A percentile compares a stretch with the other conserved stretches of the same genome.
Evolutionary conservation across 1,284 basidiomycete genomes (phyloP).

Genomic region (Papiliotrema nemorosa): DNA sequence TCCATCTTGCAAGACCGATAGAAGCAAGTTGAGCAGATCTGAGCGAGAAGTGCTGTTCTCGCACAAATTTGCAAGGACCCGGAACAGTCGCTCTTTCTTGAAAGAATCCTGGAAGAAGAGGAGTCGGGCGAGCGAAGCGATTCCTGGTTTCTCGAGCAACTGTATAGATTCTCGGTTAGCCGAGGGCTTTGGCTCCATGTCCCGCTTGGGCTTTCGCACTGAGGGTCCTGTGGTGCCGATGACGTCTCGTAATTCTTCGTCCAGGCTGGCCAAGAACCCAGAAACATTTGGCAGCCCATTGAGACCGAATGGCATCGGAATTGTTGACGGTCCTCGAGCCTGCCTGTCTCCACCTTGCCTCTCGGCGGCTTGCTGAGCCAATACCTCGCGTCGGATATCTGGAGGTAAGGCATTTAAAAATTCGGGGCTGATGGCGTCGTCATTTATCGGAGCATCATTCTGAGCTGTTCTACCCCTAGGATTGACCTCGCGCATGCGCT

Average conservation of each 20-base stretch:
- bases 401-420: constrained; percentile 95
- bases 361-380: constrained; percentile 88
- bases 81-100: constrained; percentile 78
- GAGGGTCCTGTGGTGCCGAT: constrained; percentile 4
- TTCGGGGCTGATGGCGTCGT: constrained; percentile 84
- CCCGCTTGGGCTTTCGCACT: background rate
- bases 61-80: constrained; percentile 89
- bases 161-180: constrained; percentile 82
- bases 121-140: constrained; percentile 85
- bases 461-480: constrained; percentile 61
- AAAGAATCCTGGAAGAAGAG: constrained; percentile 95
- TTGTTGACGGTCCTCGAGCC: too few species aligned
- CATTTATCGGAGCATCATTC: constrained; percentile 50
- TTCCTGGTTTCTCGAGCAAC: constrained; percentile 84
- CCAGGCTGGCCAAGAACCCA: constrained; percentile 54
- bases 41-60: constrained; percentile 89
- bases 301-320: too few species aligned
- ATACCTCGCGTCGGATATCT: constrained; percentile 92
- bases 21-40: constrained; percentile 87
- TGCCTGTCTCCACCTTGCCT: constrained; percentile 36
- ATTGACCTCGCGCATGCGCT: constrained; percentile 78
- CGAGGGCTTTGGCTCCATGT: constrained; percentile 20
- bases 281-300: constrained; percentile 30
- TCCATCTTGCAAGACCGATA: constrained; percentile 91
- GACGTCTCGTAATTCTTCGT: constrained; percentile 26